Evolutionary conservation across 192 early-diverging fungal species (phyloP), one percentile per base, ranked within the genome.

Genomic region (Podila epigama): DNA sequence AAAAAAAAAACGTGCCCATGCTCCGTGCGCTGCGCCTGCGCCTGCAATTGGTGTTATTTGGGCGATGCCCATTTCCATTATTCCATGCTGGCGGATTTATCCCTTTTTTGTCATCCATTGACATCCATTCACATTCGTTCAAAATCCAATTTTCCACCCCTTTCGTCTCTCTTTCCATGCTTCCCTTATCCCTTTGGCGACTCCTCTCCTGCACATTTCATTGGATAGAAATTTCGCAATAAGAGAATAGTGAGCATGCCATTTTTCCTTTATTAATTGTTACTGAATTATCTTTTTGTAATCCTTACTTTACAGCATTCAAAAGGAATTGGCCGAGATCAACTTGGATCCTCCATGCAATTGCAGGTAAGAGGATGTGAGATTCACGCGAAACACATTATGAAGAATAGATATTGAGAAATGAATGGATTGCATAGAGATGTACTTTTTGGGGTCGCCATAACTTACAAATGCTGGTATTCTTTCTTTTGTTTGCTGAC

Each of bases 261-360:
- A n/a, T n/a, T n/a, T n/a, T 48, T 18, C 44, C 20, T 22, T 48
- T 48, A 48, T 22, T 48, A 48, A 48, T 44, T 34, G 27, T n/a
- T 42, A 63, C 31, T 20, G 29, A 33, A 34, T 22, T 64, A 33
- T 25, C 20, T 61, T 59, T 50, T 41, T n/a, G n/a, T n/a, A n/a
- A n/a, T n/a, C n/a, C n/a, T n/a, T n/a, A n/a, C 40, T 57, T 35
- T 29, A 32, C 51, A 94, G 96, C 58, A 93, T 99, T 63, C 95
- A 98, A 68, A 98, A 97, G 78, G 97, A 99, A 82, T 89, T 99
- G 64, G 96, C 95, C 16, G 96, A 98, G 70, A 99, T 98, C 73
- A 91, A 90, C 66, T 85, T 97, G 50, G 95, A 97, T 77, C 97
- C 97, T 28, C 97, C 97, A 59, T 91, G 89, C 73, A 95, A 95